Conservation (phyloP, 306 rosid genomes). For the Prosopis cineraria region DNA sequence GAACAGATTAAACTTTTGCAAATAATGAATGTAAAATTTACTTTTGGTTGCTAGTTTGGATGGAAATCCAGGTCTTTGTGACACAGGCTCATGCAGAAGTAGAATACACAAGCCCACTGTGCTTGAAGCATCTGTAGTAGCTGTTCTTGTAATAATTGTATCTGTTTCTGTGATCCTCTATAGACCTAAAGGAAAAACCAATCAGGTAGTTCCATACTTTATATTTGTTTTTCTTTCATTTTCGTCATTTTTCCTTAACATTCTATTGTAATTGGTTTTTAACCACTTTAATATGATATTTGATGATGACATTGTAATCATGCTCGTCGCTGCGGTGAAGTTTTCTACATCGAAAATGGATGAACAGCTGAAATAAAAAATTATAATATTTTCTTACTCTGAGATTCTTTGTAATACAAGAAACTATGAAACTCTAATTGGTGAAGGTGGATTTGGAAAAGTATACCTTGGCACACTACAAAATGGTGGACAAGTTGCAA, state of each 20-base stretch:
- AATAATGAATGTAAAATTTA: too few species aligned
- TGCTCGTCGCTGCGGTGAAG: neutral
- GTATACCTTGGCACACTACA: too few species aligned
- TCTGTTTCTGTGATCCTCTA: conserved; percentile 3
- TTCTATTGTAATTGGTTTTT: too few species aligned
- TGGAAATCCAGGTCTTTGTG: conserved; percentile 5
- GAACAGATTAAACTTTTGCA: too few species aligned
- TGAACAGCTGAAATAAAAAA: neutral
- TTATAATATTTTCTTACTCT: neutral
- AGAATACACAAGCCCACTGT: neutral
- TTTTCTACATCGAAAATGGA: neutral
- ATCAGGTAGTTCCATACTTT: neutral
- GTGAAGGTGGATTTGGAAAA: too few species aligned
- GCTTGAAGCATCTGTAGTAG: conserved; percentile 20
- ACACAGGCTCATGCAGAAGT: conserved; percentile 5
- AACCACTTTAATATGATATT: too few species aligned
- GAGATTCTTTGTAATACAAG: neutral
- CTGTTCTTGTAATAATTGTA: neutral
- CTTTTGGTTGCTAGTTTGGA: conserved; percentile 2
- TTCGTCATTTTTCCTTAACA: too few species aligned
- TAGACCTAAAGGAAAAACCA: conserved; percentile 17
- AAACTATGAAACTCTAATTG: too few species aligned
- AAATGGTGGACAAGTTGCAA: too few species aligned
- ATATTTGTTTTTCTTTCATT: too few species aligned
- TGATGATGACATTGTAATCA: too few species aligned